Base-by-base conservation (phyloP, 345 rosid species). In the Pseudoturritis turrita region DNA sequence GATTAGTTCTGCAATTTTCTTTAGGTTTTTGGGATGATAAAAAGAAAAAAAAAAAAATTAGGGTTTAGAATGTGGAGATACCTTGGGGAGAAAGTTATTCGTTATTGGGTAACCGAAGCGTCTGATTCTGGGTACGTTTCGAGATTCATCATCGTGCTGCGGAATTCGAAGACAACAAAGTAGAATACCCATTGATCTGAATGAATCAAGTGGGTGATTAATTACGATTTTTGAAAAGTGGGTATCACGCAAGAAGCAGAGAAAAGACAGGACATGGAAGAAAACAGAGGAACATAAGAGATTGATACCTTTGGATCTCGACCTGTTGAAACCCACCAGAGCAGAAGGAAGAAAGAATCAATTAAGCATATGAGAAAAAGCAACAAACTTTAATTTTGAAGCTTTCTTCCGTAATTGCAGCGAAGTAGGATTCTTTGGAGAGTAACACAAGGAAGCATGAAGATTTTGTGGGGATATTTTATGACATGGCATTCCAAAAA, bases 371-470 rank as follows among this genome's bases (percentile, higher is more conserved):
- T 3, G 21, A 53, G 28, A 18, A 62, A 53, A 45, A 73, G 51
- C 22, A 73, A 64, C 17, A 64, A 17, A 72, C 56, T 45, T 43
- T 14, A 52, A 2, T n/a, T 15, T 26, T 41, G 31, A 54, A 56
- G 57, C 49, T 73, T 64, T 73, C 29, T 51, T 26, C 77, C 77
- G 56, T 72, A 53, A 72, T 63, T n/a, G 64, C 15, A 72, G 76
- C 63, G 13, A 64, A 29, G 65, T 65, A 57, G n/a, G 73, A 59
- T 74, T 59, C 73, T 66, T 74, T 58, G 73, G 55, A 60, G 28
- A 58, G 28, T 52, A 40, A 9, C 47, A 59, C 67, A 74, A 74
- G 73, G 68, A 29, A 74, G 40, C 68, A 46, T 58, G 60, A 45
- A 58, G 52, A 65, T 56, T 56, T 19, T 45, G 36, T 50, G 14